Conservation (phyloP, 345 rosid species). For the Firmiana major region DNA sequence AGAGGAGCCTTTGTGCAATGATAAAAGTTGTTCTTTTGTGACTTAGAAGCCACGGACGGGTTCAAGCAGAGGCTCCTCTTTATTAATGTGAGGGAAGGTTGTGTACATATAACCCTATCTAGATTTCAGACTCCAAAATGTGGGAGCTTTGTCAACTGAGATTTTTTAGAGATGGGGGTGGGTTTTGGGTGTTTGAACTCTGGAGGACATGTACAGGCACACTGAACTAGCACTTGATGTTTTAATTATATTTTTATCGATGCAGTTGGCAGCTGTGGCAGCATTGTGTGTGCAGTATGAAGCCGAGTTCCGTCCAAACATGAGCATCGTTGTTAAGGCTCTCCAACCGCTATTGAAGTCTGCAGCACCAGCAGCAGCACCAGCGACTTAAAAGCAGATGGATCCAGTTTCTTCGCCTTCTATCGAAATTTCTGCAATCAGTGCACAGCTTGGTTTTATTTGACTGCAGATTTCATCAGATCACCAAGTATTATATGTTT, state of each 20-base stretch:
- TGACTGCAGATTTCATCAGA: slow-evolving; percentile 17
- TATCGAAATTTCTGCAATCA: slow-evolving; percentile 21
- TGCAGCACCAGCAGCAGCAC: slow-evolving; percentile 23
- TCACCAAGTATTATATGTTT: slow-evolving; percentile 1
- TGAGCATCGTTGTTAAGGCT: slow-evolving; percentile 98
- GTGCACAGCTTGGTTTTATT: slow-evolving; percentile 34
- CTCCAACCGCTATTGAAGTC: slow-evolving; percentile 87
- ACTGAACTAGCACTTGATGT: neutral
- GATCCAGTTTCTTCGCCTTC: neutral
- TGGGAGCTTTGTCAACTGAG: no score
- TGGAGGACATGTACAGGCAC: neutral
- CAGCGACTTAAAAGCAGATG: slow-evolving; percentile 14
- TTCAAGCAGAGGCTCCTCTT: no score
- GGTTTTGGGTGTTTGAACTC: neutral
- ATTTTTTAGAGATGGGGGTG: neutral
- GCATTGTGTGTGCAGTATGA: slow-evolving; percentile 97
- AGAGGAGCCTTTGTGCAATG: no score
- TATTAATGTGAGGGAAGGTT: no score
- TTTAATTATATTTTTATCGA: neutral
- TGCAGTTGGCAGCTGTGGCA: slow-evolving; percentile 95
- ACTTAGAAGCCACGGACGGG: no score
- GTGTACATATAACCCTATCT: no score
- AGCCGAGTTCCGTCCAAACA: slow-evolving; percentile 96
- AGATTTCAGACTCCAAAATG: no score
- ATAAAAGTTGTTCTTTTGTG: no score